These are phyloP conservation scores for Trichophyton equinum DNA, from an alignment of 2,329 filamentous ascomycete genomes.

Conservation along the genomic window DNA sequence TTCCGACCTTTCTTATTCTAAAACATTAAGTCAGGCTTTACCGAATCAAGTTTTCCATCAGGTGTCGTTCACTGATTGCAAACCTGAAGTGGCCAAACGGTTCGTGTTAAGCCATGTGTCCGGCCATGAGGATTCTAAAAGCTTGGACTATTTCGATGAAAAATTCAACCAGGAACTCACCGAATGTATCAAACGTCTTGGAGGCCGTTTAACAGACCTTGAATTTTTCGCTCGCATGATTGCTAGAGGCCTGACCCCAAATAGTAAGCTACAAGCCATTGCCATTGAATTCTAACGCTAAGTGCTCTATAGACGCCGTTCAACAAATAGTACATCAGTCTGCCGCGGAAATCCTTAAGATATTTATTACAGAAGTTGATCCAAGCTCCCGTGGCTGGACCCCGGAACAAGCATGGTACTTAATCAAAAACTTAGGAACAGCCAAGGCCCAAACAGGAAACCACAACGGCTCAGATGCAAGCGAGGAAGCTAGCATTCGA, in stretches of 20 bases:
- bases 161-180: constrained; percentile 60
- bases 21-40: constrained; percentile 72
- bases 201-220: constrained; percentile 86
- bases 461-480: neutral
- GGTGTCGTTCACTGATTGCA: constrained; percentile 73
- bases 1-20: constrained; percentile 76
- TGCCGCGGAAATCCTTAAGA: constrained; percentile 80
- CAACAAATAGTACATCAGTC: constrained; percentile 80
- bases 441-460: constrained; percentile 35
- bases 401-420: constrained; percentile 74
- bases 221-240: constrained; percentile 87
- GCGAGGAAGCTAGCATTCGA: constrained; percentile 38
- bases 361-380: constrained; percentile 61
- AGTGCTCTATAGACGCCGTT: constrained; percentile 49
- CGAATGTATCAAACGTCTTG: constrained; percentile 65
- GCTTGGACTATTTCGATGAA: constrained; percentile 20
- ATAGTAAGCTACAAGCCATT: constrained; percentile 26
- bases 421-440: constrained; percentile 67
- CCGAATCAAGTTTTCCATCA: constrained; percentile 85
- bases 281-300: constrained; percentile 9
- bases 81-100: constrained; percentile 71
- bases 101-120: constrained; percentile 66
- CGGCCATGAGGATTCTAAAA: constrained; percentile 36
- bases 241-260: constrained; percentile 71
- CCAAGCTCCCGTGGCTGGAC: constrained; percentile 57